phyloP scores from a whole-genome alignment of 768 basidiomycete genomes.

The Omphalotus guepiniiformis region DNA sequence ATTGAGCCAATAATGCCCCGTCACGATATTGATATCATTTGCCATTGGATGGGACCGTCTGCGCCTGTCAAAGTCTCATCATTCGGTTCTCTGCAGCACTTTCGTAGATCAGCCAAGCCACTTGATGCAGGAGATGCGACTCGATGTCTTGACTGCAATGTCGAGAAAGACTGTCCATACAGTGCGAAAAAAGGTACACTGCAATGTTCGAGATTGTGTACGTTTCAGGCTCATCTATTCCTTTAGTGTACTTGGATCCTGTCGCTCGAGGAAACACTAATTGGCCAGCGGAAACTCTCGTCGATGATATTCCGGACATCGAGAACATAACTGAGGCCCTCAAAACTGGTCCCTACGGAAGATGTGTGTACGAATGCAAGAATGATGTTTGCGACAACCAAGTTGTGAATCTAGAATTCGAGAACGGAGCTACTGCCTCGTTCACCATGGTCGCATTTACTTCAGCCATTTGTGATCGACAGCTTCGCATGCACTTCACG shows the following conservation, averaged over 20 bases:
- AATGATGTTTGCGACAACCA: slow-evolving; percentile 93
- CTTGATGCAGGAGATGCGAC: slow-evolving; percentile 57
- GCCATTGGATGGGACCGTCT: slow-evolving; percentile 69
- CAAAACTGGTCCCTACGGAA: slow-evolving; percentile 67
- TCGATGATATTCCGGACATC: slow-evolving; percentile 82
- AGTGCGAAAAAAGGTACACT: slow-evolving; percentile 78
- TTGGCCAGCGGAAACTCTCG: slow-evolving; percentile 68
- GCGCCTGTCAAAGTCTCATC: slow-evolving; percentile 70
- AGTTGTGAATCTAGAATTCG: slow-evolving; percentile 86
- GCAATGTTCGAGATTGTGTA: not conserved
- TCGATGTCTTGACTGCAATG: slow-evolving; percentile 74
- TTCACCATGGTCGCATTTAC: slow-evolving; percentile 91
- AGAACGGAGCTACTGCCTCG: slow-evolving; percentile 73
- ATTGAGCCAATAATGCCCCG: slow-evolving; percentile 7
- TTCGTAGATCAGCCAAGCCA: slow-evolving; percentile 72
- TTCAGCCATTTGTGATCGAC: slow-evolving; percentile 74
- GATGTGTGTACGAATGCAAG: slow-evolving; percentile 78
- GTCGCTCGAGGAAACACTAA: slow-evolving; percentile 45
- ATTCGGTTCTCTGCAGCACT: slow-evolving; percentile 83
- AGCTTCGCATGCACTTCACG: slow-evolving; percentile 80
- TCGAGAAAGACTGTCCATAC: slow-evolving; percentile 73
- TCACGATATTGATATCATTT: slow-evolving; percentile 84
- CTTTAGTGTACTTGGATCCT: slow-evolving; percentile 76
- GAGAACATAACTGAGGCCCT: slow-evolving; percentile 79
- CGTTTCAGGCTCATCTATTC: not conserved